These are phyloP conservation scores for Tolypocladium nubicola DNA, from an alignment of 2,329 filamentous ascomycete species.

Conservation along the genomic window DNA sequence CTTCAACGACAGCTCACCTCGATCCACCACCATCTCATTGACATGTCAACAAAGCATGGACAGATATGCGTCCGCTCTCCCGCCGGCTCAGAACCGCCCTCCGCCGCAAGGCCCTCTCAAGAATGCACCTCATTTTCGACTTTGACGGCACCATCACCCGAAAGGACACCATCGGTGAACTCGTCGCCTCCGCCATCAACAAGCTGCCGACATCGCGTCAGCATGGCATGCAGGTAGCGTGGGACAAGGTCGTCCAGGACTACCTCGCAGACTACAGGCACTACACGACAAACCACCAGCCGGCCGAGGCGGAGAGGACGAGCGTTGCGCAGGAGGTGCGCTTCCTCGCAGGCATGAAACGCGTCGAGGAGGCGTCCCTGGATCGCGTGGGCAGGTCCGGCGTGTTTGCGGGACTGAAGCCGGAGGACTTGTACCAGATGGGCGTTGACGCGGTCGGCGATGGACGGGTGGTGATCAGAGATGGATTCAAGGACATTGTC, in stretches of 20 bases:
- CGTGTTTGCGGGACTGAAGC: slow-evolving; percentile 32
- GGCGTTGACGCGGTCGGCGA: slow-evolving; percentile 24
- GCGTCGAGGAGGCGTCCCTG: slow-evolving; percentile 36
- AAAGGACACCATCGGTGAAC: slow-evolving; percentile 38
- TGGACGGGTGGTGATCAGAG: slow-evolving; percentile 23
- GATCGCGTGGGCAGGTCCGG: slow-evolving; percentile 28
- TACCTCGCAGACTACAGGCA: slow-evolving; percentile 32
- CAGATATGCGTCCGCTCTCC: background rate
- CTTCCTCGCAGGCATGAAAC: slow-evolving; percentile 31
- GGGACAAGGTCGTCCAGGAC: slow-evolving; percentile 32
- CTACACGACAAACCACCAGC: slow-evolving; percentile 24
- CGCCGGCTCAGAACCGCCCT: background rate
- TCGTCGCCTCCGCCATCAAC: slow-evolving; percentile 32
- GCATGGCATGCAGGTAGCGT: slow-evolving; percentile 24
- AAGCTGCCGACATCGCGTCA: background rate
- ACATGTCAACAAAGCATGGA: background rate
- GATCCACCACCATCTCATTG: background rate
- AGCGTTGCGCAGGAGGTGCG: slow-evolving; percentile 26
- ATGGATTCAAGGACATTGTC: slow-evolving; percentile 28
- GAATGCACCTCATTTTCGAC: slow-evolving; percentile 41
- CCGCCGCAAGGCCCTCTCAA: background rate
- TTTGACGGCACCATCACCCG: slow-evolving; percentile 51
- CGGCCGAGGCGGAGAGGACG: slow-evolving; percentile 19
- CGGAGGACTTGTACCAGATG: slow-evolving; percentile 21
- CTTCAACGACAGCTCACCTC: background rate